Conservation (phyloP, 2,329 filamentous ascomycete genomes). For the Colletotrichum limetticola region DNA sequence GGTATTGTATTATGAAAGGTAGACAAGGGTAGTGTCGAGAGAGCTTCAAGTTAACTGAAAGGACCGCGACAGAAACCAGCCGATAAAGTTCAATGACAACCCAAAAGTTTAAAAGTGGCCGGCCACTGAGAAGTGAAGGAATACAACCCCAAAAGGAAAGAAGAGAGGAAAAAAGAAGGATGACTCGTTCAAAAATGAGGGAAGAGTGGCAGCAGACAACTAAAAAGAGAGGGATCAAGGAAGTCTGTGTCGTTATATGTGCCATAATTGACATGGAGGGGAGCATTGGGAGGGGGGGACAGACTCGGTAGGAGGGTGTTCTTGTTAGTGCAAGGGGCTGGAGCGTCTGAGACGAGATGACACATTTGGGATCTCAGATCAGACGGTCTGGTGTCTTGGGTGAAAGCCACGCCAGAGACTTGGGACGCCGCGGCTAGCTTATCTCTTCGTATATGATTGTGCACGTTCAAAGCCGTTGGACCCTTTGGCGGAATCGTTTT, state of each 20-base stretch:
- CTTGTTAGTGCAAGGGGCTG: conserved; percentile 21
- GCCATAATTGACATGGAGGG: not conserved
- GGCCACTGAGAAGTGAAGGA: conserved; percentile 32
- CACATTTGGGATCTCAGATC: conserved; percentile 36
- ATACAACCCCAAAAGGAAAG: not conserved
- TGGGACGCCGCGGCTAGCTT: not conserved
- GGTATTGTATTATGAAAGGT: not conserved
- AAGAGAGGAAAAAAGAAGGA: conserved; percentile 3
- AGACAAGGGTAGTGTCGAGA: not conserved
- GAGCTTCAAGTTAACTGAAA: not conserved
- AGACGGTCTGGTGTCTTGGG: conserved; percentile 34
- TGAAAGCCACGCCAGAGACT: conserved; percentile 9
- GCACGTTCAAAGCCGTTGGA: not conserved
- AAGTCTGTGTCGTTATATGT: conserved; percentile 26
- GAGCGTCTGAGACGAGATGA: conserved; percentile 36
- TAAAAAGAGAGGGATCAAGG: not conserved
- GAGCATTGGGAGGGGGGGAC: not conserved
- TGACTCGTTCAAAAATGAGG: conserved; percentile 6
- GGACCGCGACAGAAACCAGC: conserved; percentile 11
- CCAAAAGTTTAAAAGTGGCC: conserved; percentile 30
- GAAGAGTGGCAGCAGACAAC: conserved; percentile 7
- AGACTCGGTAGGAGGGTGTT: not conserved
- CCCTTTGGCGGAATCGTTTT: too few relatives aligned
- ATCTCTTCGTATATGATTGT: not conserved
- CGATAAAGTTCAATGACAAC: conserved; percentile 2